These are phyloP conservation scores for Ophiostoma sp. DNA, from an alignment of 2,329 filamentous ascomycete species.

Conservation along the genomic window DNA sequence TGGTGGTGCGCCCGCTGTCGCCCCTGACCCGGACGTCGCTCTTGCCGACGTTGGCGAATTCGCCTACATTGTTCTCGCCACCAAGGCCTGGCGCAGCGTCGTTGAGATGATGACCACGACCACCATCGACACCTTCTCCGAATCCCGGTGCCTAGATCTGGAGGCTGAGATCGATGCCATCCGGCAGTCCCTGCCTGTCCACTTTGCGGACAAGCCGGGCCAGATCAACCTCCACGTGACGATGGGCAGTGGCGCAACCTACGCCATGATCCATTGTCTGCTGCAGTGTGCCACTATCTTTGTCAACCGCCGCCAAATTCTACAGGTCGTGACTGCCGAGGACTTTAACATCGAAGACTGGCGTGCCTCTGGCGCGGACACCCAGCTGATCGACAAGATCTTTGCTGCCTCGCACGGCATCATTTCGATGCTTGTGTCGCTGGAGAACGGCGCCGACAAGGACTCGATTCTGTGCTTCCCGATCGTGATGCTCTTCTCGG, in stretches of 20 bases:
- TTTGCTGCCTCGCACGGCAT: slow-evolving; percentile 56
- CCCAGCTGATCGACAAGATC: slow-evolving; percentile 50
- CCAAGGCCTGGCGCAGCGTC: slow-evolving; percentile 57
- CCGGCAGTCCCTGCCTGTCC: slow-evolving; percentile 50
- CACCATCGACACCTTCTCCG: slow-evolving; percentile 47
- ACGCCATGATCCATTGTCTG: slow-evolving; percentile 57
- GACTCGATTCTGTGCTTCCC: slow-evolving; percentile 56
- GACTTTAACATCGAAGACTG: slow-evolving; percentile 50
- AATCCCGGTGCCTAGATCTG: slow-evolving; percentile 47
- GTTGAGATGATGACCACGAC: slow-evolving; percentile 56
- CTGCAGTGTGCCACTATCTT: slow-evolving; percentile 57
- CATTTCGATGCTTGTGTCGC: slow-evolving; percentile 49
- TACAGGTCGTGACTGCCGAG: slow-evolving; percentile 52
- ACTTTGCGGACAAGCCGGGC: slow-evolving; percentile 56
- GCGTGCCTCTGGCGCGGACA: slow-evolving; percentile 42
- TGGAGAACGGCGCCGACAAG: slow-evolving; percentile 53
- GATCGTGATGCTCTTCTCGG: slow-evolving; percentile 58
- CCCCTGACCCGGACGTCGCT: slow-evolving; percentile 35
- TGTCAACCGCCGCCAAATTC: slow-evolving; percentile 53
- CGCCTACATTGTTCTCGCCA: slow-evolving; percentile 55
- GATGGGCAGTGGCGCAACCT: slow-evolving; percentile 58
- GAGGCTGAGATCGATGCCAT: slow-evolving; percentile 52
- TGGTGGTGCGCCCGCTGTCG: slow-evolving; percentile 37
- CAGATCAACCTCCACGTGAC: slow-evolving; percentile 59
- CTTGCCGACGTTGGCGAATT: slow-evolving; percentile 55